Base-by-base conservation (phyloP, 78 protist species). In the Dictyostelium discoideum region DNA sequence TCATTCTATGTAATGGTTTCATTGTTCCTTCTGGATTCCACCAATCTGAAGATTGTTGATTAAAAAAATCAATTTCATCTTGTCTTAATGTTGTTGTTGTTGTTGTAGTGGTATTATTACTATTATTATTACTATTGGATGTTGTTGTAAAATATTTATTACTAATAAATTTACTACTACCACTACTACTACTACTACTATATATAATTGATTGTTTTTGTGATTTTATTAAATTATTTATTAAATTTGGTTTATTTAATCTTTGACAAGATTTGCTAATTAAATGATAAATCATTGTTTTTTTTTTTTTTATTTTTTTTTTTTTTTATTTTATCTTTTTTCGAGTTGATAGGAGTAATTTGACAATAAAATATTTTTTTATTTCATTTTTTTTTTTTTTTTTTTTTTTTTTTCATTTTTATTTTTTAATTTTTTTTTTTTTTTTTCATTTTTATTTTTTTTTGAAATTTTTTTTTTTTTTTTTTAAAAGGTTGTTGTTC, bases 1-100 rank as follows among this genome's bases (percentile, higher is more conserved):
- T 92, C 96, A 92, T 92, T 86, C 79, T 82, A 65, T 92, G 96
- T 39, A 92, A 54, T 48, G 92, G 92, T 11, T 80, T 86, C 96
- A 92, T 84, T n/a, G 88, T 57, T 18, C 96, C 96, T 13, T 92
- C 83, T 22, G 67, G 42, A 76, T 92, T 69, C 96, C 96, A 92
- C 96, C 96, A 92, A 78, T 92, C 93, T 48, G 44, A 40, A 29
- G 96, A 67, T n/a, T 73, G 24, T 26, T 9, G 54, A 84, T 86
- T 92, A 84, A 92, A 92, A 39, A 86, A 86, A 5, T 78, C 20
- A 3, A 92, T 92, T 39, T 92, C 96, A 11, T 92, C 89, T 37
- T 40, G 18, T 50, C 76, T 89, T 60, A 83, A 60, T 37, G 87
- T 83, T 40, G 18, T 42, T 42, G 7, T 42, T 42, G 9, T 76